Conservation (phyloP, 139 green algal genomes). For the Trebouxia sp. region DNA sequence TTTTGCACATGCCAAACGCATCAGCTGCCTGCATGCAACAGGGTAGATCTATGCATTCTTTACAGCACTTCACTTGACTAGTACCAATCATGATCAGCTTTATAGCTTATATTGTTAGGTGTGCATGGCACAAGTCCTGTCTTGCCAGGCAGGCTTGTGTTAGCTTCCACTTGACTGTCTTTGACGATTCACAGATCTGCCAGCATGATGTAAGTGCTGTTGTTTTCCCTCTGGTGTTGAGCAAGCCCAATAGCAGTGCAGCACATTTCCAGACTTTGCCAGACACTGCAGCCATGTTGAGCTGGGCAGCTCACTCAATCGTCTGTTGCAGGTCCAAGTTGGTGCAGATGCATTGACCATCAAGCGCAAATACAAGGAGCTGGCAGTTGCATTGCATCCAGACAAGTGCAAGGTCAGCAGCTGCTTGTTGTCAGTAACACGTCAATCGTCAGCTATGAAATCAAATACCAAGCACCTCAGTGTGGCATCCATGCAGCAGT, state of each 20-base stretch:
- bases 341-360: constrained; percentile 6
- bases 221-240: neutral
- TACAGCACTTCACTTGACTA: too few relatives aligned
- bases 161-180: neutral
- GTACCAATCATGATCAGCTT: too few relatives aligned
- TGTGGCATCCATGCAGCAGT: too few relatives aligned
- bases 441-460: neutral
- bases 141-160: neutral
- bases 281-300: neutral
- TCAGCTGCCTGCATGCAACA: too few relatives aligned
- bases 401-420: constrained; percentile 29
- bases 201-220: neutral
- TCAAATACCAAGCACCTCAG: too few relatives aligned
- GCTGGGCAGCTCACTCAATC: neutral
- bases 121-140: too few relatives aligned
- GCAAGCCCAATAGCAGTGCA: neutral
- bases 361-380: constrained; percentile 28
- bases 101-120: too few relatives aligned
- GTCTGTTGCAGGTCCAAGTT: neutral
- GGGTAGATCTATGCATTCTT: too few relatives aligned
- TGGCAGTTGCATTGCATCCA: constrained; percentile 24
- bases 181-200: neutral
- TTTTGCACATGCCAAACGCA: too few relatives aligned
- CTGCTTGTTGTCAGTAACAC: neutral
- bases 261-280: neutral